Base-by-base conservation (phyloP, 73 alveolate species). In the Urostyla sp. region DNA sequence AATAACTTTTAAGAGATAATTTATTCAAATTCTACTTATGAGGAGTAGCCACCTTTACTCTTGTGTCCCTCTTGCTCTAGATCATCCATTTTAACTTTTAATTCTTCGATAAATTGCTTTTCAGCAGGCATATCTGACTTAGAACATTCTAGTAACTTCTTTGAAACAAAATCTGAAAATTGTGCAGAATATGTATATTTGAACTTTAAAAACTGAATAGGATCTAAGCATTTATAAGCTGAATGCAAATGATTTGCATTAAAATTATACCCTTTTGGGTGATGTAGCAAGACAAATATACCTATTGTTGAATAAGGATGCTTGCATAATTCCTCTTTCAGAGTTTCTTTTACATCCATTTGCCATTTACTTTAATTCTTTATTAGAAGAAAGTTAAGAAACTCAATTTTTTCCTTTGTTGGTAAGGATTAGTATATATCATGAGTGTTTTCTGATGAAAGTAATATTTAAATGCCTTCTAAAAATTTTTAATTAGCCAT, bases 241-340 rank as follows among this genome's bases (percentile, higher is more conserved):
- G 37, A 43, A 43, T 63, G 61, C 45, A 63, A 28, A 23, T 63
- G 79, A 63, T 7, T 38, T 1, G 59, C n/a, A 63, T 43, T 63
- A 24, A 8, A 8, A 36, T 4, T 63, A 21, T 38, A 63, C 6
- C 61, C 58, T 23, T 63, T 63, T 36, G 79, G 40, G 31, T 63
- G 61, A 38, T 40, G 37, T 13, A 63, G 2, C 60, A 63, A 20
- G 3, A 63, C 79, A 38, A 63, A 37, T 2, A 63, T 10, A 28
- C 61, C 45, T 31, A 63, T 38, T 5, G 79, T 63, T 5, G 79
- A 57, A 63, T 63, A 63, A 21, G 79, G 79, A n/a, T 63, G 60
- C 13, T 20, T 6, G 1, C 30, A 3, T 37, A 63, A 63, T 24
- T 63, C 79, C 28, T 63, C 79, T 40, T 63, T 63, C 7, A 63